These are phyloP conservation scores for Blastocrithidia nonstop DNA, from an alignment of 208 protist species.

Conservation along the genomic window DNA sequence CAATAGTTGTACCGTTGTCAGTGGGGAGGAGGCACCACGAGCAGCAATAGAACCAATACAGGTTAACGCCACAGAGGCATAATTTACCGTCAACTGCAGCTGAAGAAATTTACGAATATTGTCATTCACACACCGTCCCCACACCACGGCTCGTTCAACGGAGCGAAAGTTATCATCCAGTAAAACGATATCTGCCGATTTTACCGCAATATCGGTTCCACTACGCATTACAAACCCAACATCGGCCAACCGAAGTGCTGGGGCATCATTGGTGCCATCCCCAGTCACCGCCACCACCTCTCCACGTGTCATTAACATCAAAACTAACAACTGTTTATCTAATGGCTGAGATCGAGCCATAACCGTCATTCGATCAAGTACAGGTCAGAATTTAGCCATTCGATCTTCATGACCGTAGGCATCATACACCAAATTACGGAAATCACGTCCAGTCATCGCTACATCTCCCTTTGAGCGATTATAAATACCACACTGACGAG, in stretches of 20 bases:
- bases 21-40: constrained; percentile 39
- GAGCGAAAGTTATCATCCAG: constrained; percentile 98
- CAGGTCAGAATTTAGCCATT: constrained; percentile 53
- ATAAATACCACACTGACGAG: constrained; percentile 85
- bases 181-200: constrained; percentile 86
- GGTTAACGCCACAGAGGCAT: constrained; percentile 87
- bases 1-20: constrained; percentile 94
- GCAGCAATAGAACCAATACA: constrained; percentile 83
- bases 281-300: constrained; percentile 86
- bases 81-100: constrained; percentile 97
- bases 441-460: constrained; percentile 84
- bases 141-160: constrained; percentile 92
- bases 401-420: constrained; percentile 50
- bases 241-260: constrained; percentile 90
- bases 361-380: constrained; percentile 67
- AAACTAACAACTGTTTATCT: constrained; percentile 84
- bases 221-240: constrained; percentile 96
- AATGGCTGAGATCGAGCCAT: constrained; percentile 77
- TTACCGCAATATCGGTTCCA: constrained; percentile 93
- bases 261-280: constrained; percentile 96
- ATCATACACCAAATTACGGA: constrained; percentile 69
- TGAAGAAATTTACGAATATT: constrained; percentile 95
- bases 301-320: constrained; percentile 56
- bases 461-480: constrained; percentile 34
- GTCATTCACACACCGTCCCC: constrained; percentile 80